Evolutionary conservation across 2,329 filamentous ascomycete species (phyloP).

Genomic region (Verticillium longisporum): DNA sequence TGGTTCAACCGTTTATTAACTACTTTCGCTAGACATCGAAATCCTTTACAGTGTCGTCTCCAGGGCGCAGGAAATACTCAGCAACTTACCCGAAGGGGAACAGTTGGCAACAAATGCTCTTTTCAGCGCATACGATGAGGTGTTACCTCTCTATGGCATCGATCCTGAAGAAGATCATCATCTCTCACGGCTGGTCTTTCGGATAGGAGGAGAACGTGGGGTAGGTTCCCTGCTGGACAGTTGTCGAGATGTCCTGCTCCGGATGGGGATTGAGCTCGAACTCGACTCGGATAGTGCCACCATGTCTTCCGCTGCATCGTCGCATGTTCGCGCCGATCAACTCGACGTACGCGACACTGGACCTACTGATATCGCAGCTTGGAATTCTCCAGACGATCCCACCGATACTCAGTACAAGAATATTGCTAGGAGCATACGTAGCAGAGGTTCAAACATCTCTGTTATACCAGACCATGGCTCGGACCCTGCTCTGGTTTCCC

Average conservation of each 20-base stretch:
- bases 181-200: conserved; percentile 72
- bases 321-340: background rate
- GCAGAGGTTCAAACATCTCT: background rate
- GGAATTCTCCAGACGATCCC: background rate
- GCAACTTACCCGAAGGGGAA: conserved; percentile 50
- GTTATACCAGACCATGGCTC: background rate
- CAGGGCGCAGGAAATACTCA: conserved; percentile 59
- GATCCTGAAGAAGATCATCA: conserved; percentile 68
- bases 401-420: background rate
- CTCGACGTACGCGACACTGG: background rate
- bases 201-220: conserved; percentile 61
- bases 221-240: conserved; percentile 56
- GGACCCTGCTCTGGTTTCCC: no score
- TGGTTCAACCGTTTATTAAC: background rate
- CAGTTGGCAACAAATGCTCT: conserved; percentile 68
- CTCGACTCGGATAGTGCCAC: conserved; percentile 28
- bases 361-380: background rate
- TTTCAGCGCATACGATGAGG: conserved; percentile 72
- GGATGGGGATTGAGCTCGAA: conserved; percentile 67
- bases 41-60: conserved; percentile 71
- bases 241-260: conserved; percentile 60
- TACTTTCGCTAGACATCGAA: conserved; percentile 56
- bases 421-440: background rate
- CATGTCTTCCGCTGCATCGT: background rate
- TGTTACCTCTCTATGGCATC: conserved; percentile 64